Evolutionary conservation across 2,329 filamentous ascomycete genomes (phyloP).

Genomic region (Cladorrhinum sp.): DNA sequence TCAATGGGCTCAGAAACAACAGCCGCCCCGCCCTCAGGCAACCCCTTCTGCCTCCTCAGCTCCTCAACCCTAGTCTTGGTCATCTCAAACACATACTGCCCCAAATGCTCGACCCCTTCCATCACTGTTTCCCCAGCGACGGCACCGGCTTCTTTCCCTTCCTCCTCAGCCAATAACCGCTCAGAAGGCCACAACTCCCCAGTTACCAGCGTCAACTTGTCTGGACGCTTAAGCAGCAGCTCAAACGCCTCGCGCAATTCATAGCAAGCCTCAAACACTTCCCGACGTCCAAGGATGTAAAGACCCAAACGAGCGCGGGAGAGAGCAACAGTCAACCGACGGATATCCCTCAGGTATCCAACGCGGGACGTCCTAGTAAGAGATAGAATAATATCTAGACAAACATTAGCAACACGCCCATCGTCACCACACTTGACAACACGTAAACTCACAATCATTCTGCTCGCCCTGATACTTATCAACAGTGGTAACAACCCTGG

Average conservation of each 20-base stretch:
- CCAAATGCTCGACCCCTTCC: constrained; percentile 89
- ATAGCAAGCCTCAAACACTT: constrained; percentile 83
- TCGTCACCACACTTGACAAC: too few species aligned
- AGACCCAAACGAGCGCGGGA: constrained; percentile 88
- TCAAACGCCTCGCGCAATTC: constrained; percentile 88
- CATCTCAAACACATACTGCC: constrained; percentile 97
- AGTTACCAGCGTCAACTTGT: constrained; percentile 76
- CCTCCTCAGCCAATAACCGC: constrained; percentile 34
- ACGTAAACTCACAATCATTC: constrained; percentile 89
- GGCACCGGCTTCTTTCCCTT: constrained; percentile 27
- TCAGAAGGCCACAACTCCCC: constrained; percentile 80
- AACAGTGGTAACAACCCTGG: constrained; percentile 86
- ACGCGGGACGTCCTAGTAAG: constrained; percentile 84
- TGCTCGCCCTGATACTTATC: constrained; percentile 99
- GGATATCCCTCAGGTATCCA: constrained; percentile 89
- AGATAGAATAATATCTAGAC: constrained; percentile 85
- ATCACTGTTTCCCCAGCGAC: constrained; percentile 65
- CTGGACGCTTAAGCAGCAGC: constrained; percentile 69
- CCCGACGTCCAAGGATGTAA: constrained; percentile 84
- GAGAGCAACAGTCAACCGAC: constrained; percentile 88
- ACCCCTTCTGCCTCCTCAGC: constrained; percentile 40
- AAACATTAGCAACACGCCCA: not conserved
- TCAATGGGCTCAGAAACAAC: constrained; percentile 25
- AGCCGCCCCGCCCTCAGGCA: constrained; percentile 29
- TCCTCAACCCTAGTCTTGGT: constrained; percentile 61